A percentile compares a stretch with the other conserved stretches of the same genome.
These are phyloP conservation scores for Alternaria rosae DNA, from an alignment of 2,329 filamentous ascomycete genomes.

Conservation along the genomic window DNA sequence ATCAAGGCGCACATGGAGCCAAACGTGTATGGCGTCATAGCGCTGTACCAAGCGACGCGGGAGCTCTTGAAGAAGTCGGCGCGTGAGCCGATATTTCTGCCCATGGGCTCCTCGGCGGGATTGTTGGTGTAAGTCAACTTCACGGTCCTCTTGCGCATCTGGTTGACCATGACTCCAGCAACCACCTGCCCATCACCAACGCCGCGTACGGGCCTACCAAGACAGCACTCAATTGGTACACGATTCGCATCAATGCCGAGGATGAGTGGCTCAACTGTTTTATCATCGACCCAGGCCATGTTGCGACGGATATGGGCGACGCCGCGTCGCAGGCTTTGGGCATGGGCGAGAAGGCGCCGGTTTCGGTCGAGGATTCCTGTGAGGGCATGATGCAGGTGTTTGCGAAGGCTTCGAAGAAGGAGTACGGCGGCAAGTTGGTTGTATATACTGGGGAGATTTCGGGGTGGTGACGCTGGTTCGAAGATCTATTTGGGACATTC, in stretches of 20 bases:
- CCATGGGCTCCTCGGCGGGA: constrained; percentile 19
- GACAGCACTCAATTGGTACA: constrained; percentile 13
- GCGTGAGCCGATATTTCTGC: constrained; percentile 14
- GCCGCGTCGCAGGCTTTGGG: constrained; percentile 8
- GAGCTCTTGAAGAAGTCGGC: constrained; percentile 13
- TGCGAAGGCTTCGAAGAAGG: neutral
- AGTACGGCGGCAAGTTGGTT: constrained; percentile 6
- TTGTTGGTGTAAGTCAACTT: constrained; percentile 1
- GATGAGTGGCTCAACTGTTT: constrained; percentile 12
- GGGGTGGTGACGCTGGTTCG: neutral
- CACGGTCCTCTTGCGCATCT: neutral
- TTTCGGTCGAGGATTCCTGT: constrained; percentile 6
- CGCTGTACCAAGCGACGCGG: constrained; percentile 20
- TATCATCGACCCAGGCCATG: constrained; percentile 12
- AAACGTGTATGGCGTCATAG: constrained; percentile 21
- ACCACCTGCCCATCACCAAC: constrained; percentile 16
- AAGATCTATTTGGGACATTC: too few species aligned
- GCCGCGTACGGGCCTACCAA: constrained; percentile 15
- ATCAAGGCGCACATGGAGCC: constrained; percentile 3
- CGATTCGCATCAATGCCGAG: constrained; percentile 7
- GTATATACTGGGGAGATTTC: constrained; percentile 1
- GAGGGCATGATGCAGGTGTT: constrained; percentile 13
- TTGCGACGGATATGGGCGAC: constrained; percentile 17
- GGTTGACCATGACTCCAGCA: neutral
- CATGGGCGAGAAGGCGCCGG: neutral